Evolutionary conservation across 345 rosid species (phyloP).

Genomic region (Acer negundo): DNA sequence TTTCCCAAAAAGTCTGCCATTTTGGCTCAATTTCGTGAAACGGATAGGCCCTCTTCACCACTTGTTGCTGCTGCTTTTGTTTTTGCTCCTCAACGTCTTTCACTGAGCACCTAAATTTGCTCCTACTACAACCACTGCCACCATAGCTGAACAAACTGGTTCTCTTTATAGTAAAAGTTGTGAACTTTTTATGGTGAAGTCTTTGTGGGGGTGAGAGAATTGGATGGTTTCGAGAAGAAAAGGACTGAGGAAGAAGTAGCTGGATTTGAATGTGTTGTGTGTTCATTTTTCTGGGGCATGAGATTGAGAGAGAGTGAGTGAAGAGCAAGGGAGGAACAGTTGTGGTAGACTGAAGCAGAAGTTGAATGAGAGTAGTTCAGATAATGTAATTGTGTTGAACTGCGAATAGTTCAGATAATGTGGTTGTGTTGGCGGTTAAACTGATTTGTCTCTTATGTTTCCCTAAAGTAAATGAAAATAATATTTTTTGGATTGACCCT

Average conservation of each 20-base stretch:
- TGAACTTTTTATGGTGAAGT: conserved; percentile 24
- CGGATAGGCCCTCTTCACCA: conserved; percentile 69
- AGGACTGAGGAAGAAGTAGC: conserved; percentile 25
- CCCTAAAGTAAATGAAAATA: no score
- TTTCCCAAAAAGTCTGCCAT: conserved; percentile 91
- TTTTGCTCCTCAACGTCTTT: conserved; percentile 21
- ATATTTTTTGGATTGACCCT: no score
- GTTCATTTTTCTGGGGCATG: conserved; percentile 26
- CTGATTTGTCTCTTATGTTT: no score
- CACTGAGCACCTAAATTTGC: conserved; percentile 9
- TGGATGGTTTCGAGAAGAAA: conserved; percentile 21
- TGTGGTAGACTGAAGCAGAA: neutral
- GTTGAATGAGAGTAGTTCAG: neutral
- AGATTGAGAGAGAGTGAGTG: neutral
- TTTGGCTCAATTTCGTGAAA: conserved; percentile 89
- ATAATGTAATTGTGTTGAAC: neutral
- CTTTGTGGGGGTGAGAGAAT: conserved; percentile 14
- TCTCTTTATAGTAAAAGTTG: neutral
- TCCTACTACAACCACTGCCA: conserved; percentile 2
- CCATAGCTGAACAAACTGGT: conserved; percentile 10
- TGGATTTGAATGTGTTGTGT: conserved; percentile 32
- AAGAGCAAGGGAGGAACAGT: neutral
- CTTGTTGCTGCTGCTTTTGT: conserved; percentile 13
- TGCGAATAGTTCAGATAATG: neutral
- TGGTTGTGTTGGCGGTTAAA: neutral